A percentile compares a stretch with the other conserved stretches of the same genome.
These are phyloP conservation scores for Cladosporium sp. DNA, from an alignment of 2,329 filamentous ascomycete species.

Conservation along the genomic window DNA sequence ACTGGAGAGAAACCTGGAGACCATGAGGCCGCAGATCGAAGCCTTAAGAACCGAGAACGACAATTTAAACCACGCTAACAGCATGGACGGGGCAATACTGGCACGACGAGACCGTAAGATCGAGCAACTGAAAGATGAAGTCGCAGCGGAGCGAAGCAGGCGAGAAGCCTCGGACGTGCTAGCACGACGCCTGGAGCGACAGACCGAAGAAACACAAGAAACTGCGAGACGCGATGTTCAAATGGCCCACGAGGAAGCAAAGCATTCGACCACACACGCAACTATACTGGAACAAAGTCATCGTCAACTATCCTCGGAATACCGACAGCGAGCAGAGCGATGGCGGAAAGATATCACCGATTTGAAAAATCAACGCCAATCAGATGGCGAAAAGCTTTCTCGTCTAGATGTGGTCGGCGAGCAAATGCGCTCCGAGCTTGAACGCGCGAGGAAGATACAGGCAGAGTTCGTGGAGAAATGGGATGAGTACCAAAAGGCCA, in stretches of 20 bases:
- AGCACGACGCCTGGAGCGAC: slow-evolving; percentile 58
- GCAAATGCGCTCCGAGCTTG: slow-evolving; percentile 67
- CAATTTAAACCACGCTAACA: slow-evolving; percentile 63
- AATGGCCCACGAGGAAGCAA: slow-evolving; percentile 44
- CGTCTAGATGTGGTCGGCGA: slow-evolving; percentile 66
- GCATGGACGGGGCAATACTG: slow-evolving; percentile 66
- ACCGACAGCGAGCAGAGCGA: slow-evolving; percentile 49
- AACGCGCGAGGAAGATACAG: slow-evolving; percentile 58
- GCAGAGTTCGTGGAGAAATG: slow-evolving; percentile 58
- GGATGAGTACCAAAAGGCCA: slow-evolving; percentile 60
- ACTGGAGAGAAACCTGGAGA: slow-evolving; percentile 62
- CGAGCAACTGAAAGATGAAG: slow-evolving; percentile 60
- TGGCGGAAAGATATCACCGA: slow-evolving; percentile 47
- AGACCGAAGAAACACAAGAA: slow-evolving; percentile 59
- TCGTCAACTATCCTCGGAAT: slow-evolving; percentile 63
- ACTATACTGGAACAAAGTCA: slow-evolving; percentile 67
- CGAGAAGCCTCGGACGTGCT: slow-evolving; percentile 56
- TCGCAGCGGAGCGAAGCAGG: slow-evolving; percentile 62
- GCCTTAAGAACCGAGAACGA: slow-evolving; percentile 66
- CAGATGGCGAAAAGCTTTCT: slow-evolving; percentile 60
- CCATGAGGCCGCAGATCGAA: slow-evolving; percentile 69
- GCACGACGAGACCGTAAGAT: slow-evolving; percentile 71
- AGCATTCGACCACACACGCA: slow-evolving; percentile 57
- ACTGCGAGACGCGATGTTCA: slow-evolving; percentile 62
- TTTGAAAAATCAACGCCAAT: slow-evolving; percentile 53